Evolutionary conservation across 108 stramenopile genomes (phyloP), one percentile per base, ranked within the genome.

Genomic region (Skeletonema costatum): DNA sequence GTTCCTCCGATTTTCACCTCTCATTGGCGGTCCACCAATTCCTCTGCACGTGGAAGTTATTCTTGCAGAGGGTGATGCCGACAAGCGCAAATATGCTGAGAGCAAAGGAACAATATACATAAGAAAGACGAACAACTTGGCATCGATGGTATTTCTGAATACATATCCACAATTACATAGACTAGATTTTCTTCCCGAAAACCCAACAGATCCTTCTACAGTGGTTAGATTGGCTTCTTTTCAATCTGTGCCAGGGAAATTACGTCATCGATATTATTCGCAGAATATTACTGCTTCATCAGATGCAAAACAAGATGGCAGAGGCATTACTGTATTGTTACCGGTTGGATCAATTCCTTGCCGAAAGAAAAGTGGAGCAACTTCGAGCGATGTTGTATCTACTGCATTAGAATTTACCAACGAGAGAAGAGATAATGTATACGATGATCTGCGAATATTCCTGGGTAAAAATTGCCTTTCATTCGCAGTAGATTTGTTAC

Each of bases 11-110:
- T 83, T 74, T 51, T 83, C 82, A 12, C 78, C 82, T 16, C 78
- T 83, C 17, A 70, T 83, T n/a, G 82, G 82, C 10, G 82, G 82
- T 11, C 78, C 78, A 8, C 25, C 71, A 30, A 70, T 83, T 35
- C 82, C 78, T 1, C 73, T 80, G n/a, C 78, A 83, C 35, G 82
- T 83, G 44, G 82, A 83, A 66, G 78, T 83, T 5, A 79, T 83
- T 53, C 13, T 83, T 16, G 53, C 46, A 25, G 30, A 72, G 5
- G 53, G 36, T 70, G 13, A 64, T 32, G 13, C 8, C 2, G 30
- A 58, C 56, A 25, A n/a, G 25, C 9, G 16, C 30, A 39, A 9
- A 63, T 53, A 64, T 16, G 8, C 31, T 0, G 11, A 41, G 16
- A 48, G 31, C 58, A 60, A 60, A 35, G 30, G 64, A 39, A 68